phyloP scores from a whole-genome alignment of 192 early-diverging fungal genomes.

The Cladochytrium replicatum region DNA sequence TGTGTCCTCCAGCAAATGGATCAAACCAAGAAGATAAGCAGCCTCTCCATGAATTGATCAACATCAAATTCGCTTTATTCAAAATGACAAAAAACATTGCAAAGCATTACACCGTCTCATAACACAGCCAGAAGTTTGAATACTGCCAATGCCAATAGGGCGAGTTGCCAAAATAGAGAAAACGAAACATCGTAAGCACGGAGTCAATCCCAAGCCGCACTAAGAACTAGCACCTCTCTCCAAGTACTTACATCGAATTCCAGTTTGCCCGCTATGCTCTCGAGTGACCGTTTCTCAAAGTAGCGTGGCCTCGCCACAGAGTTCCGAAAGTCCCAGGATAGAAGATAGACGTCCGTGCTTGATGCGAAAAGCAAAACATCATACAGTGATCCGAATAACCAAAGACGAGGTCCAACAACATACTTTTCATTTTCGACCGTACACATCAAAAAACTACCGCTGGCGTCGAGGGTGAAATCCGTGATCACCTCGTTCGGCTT shows the following conservation, averaged over 20 bases:
- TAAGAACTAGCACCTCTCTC: too few species aligned
- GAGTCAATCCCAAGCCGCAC: neutral
- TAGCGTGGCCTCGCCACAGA: conserved; percentile 1
- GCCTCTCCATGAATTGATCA: too few species aligned
- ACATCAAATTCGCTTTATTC: too few species aligned
- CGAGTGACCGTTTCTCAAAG: conserved; percentile 24
- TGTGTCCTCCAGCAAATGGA: too few species aligned
- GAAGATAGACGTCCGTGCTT: conserved; percentile 19
- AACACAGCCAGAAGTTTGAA: conserved; percentile 26
- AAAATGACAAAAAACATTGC: too few species aligned
- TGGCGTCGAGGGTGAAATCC: conserved; percentile 20
- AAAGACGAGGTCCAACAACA: neutral
- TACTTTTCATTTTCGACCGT: conserved; percentile 21
- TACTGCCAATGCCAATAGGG: too few species aligned
- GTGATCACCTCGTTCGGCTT: conserved; percentile 22
- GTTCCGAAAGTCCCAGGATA: conserved; percentile 22
- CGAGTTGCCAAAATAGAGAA: too few species aligned
- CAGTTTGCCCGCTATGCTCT: conserved; percentile 10
- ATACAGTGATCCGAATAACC: neutral
- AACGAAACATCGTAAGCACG: neutral
- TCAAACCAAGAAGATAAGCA: too few species aligned
- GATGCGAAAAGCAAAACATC: neutral
- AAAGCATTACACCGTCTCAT: too few species aligned
- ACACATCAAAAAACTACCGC: conserved; percentile 15
- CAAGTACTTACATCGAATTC: conserved; percentile 13